A percentile compares a stretch with the other conserved stretches of the same genome.
Conservation (phyloP, 2,329 filamentous ascomycete genomes). For the Clarireedia sp. region DNA sequence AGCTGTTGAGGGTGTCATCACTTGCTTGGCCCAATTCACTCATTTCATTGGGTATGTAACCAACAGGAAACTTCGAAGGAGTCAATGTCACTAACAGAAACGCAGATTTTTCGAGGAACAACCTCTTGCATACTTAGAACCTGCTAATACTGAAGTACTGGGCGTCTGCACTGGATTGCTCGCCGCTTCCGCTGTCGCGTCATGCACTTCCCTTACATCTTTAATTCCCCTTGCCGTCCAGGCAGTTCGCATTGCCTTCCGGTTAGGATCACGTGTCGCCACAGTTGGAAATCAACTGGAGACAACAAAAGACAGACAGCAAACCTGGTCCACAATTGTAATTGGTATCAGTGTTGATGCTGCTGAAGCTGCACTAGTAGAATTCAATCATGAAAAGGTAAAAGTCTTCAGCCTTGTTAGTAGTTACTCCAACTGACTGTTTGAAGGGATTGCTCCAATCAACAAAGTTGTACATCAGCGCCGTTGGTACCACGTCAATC, state of each 20-base stretch:
- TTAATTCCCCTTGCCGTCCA: conserved; percentile 28
- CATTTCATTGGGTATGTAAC: conserved; percentile 59
- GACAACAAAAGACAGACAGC: conserved; percentile 5
- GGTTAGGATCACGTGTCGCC: conserved; percentile 24
- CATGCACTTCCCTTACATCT: conserved; percentile 23
- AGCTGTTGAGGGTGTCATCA: conserved; percentile 55
- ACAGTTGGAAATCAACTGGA: conserved; percentile 24
- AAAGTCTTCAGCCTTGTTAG: neutral
- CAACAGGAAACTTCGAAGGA: neutral
- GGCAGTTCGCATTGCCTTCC: conserved; percentile 27
- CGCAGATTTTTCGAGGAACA: conserved; percentile 8
- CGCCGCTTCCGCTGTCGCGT: conserved; percentile 28
- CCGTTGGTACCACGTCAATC: conserved; percentile 13
- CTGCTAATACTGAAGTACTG: conserved; percentile 5
- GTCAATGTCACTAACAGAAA: neutral
- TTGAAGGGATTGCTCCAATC: conserved; percentile 13
- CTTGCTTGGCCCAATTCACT: conserved; percentile 56
- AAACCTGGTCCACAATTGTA: conserved; percentile 19
- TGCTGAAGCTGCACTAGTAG: conserved; percentile 10
- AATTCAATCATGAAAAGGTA: conserved; percentile 14
- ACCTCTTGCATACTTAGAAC: conserved; percentile 5
- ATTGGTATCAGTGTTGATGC: conserved; percentile 14
- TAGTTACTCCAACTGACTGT: neutral
- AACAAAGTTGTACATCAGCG: conserved; percentile 17
- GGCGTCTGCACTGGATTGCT: conserved; percentile 29